Percentiles rank a stretch among this genome's conserved stretches.
These are phyloP conservation scores for Triticum timopheevii DNA, from an alignment of 176 grass and related monocot species.

Conservation along the genomic window DNA sequence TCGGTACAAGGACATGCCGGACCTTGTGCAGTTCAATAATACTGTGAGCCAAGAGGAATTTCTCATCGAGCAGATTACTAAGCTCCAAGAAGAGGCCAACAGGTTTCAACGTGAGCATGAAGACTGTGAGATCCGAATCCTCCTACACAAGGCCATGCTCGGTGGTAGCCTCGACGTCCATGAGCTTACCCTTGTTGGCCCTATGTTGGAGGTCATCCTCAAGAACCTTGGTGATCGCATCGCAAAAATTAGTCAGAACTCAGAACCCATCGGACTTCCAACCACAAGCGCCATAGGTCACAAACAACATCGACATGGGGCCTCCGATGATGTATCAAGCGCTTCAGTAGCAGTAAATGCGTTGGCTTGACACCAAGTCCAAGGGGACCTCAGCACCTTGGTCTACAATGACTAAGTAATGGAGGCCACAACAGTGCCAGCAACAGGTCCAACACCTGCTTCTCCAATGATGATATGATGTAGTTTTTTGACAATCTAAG, in stretches of 20 bases:
- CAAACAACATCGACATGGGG: no score
- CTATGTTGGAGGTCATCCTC: neutral
- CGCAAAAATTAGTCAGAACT: neutral
- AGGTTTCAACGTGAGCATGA: neutral
- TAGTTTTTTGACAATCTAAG: no score
- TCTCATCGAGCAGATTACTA: conserved; percentile 4
- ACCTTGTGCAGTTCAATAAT: conserved; percentile 27
- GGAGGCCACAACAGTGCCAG: no score
- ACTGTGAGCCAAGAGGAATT: conserved; percentile 28
- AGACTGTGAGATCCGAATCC: neutral
- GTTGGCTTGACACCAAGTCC: no score
- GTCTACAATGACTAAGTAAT: neutral
- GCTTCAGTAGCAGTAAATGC: no score
- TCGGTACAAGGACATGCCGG: conserved; percentile 1
- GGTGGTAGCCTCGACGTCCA: neutral
- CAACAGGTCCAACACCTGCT: neutral
- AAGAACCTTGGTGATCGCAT: neutral
- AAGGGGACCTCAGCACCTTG: neutral
- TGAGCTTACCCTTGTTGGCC: neutral
- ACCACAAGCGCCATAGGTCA: no score
- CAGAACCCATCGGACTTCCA: neutral
- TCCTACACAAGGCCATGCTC: conserved; percentile 2
- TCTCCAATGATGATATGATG: no score
- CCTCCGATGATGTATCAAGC: no score
- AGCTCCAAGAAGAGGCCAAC: neutral